A percentile compares a stretch with the other conserved stretches of the same genome.
Conservation (phyloP, 441 rosid genomes). For the Jatropha multifida region DNA sequence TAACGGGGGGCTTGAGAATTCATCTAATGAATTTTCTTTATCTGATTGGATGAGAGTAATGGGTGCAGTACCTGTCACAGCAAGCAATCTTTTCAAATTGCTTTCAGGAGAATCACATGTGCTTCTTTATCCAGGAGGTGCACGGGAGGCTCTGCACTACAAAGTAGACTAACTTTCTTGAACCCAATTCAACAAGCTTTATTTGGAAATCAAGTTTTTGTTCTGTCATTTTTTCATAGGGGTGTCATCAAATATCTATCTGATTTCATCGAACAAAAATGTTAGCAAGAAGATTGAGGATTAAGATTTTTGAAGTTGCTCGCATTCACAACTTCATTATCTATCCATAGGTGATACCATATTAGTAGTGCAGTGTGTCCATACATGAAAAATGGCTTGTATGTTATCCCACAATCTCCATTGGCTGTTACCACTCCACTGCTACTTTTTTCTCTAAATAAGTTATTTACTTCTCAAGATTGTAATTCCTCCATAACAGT, state of each 20-base stretch:
- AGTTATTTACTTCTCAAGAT: neutral
- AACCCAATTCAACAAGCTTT: constrained; percentile 1
- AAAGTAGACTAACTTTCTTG: constrained; percentile 46
- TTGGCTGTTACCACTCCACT: neutral
- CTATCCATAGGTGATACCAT: neutral
- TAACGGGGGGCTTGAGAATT: constrained; percentile 18
- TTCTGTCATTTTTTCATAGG: neutral
- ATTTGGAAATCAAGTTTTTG: neutral
- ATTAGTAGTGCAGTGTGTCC: neutral
- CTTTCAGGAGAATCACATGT: constrained; percentile 67
- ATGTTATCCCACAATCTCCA: neutral
- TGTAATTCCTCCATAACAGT: constrained; percentile 8
- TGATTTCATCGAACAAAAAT: neutral
- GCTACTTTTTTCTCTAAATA: neutral
- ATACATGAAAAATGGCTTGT: too few species aligned
- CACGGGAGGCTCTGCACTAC: constrained; percentile 80
- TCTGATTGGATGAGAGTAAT: constrained; percentile 62
- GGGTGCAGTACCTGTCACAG: constrained; percentile 74
- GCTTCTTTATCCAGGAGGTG: constrained; percentile 93
- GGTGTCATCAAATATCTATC: neutral
- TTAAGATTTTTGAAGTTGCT: neutral
- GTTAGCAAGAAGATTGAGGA: neutral
- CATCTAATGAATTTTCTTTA: constrained; percentile 33
- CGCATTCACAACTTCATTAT: neutral
- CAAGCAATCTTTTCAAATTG: constrained; percentile 68